Conservation (phyloP, 805 yeast species). For the Saccharomyces jurei region DNA sequence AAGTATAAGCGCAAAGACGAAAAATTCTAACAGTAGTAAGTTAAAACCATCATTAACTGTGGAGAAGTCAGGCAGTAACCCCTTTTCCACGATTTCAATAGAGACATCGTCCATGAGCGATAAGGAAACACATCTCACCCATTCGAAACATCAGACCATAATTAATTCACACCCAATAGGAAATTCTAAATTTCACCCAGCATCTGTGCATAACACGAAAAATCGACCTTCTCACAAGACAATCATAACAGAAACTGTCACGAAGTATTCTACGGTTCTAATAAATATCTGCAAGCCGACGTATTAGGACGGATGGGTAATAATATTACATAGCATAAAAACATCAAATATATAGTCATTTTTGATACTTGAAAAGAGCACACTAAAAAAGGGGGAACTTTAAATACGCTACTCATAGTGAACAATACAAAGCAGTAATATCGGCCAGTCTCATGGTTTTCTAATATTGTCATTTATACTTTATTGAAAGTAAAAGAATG, state of each 20-base stretch:
- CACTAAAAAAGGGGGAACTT: no score
- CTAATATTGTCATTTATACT: not conserved
- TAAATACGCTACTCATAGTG: no score
- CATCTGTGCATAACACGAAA: not conserved
- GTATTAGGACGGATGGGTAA: not conserved
- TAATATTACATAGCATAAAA: not conserved
- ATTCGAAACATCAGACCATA: not conserved
- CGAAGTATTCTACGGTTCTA: not conserved
- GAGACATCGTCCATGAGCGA: no score
- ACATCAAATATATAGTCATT: not conserved
- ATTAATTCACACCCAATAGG: not conserved
- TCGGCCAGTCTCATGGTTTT: not conserved
- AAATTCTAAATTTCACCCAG: not conserved
- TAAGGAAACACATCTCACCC: no score
- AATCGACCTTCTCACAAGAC: not conserved
- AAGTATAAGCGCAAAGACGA: not conserved
- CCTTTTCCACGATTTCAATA: not conserved
- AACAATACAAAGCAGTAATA: not conserved
- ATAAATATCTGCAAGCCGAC: not conserved
- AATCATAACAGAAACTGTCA: not conserved
- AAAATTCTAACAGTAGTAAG: not conserved
- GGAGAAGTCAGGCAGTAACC: not conserved
- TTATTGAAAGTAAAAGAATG: not conserved
- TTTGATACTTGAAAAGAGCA: not conserved
- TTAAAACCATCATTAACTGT: not conserved